phyloP scores from a whole-genome alignment of 495 filamentous ascomycete species.

The Bombardia bombarda region DNA sequence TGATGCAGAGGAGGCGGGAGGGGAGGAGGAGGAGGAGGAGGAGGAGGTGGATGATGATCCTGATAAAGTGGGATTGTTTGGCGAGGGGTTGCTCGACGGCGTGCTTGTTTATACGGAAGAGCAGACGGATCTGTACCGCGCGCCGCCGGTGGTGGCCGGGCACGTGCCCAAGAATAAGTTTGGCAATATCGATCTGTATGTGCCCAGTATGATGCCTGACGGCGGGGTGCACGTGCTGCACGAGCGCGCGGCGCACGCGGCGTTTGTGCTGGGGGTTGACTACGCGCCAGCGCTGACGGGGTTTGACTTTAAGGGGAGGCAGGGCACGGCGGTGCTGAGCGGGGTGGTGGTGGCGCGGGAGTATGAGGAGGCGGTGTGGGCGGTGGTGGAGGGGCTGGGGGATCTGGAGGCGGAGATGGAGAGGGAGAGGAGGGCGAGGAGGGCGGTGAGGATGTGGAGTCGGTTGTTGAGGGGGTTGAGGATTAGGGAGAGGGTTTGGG shows the following conservation, averaged over 20 bases:
- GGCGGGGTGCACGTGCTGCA: slow-evolving; percentile 63
- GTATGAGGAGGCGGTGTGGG: slow-evolving; percentile 60
- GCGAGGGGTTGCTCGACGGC: slow-evolving; percentile 23
- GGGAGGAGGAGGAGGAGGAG: not conserved
- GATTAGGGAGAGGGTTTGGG: slow-evolving; percentile 67
- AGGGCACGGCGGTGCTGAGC: slow-evolving; percentile 68
- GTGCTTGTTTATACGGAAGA: slow-evolving; percentile 61
- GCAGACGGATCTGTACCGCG: slow-evolving; percentile 69
- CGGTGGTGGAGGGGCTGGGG: slow-evolving; percentile 55
- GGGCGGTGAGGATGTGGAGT: slow-evolving; percentile 66
- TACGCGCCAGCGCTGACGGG: slow-evolving; percentile 85
- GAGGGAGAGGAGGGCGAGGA: slow-evolving; percentile 43
- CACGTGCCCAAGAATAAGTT: slow-evolving; percentile 77
- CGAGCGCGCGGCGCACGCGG: slow-evolving; percentile 61
- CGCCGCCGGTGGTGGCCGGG: slow-evolving; percentile 68
- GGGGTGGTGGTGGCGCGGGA: slow-evolving; percentile 71
- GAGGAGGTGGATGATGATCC: slow-evolving; percentile 23
- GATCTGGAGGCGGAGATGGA: slow-evolving; percentile 52
- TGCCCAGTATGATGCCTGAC: slow-evolving; percentile 82
- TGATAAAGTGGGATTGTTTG: slow-evolving; percentile 27
- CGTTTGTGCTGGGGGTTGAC: slow-evolving; percentile 71
- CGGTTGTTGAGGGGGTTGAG: slow-evolving; percentile 65
- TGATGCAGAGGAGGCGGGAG: slow-evolving; percentile 1
- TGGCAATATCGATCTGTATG: slow-evolving; percentile 86
- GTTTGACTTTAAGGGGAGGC: slow-evolving; percentile 75